These are phyloP conservation scores for Pseudogymnoascus sp. DNA, from an alignment of 2,329 filamentous ascomycete species.

Conservation along the genomic window DNA sequence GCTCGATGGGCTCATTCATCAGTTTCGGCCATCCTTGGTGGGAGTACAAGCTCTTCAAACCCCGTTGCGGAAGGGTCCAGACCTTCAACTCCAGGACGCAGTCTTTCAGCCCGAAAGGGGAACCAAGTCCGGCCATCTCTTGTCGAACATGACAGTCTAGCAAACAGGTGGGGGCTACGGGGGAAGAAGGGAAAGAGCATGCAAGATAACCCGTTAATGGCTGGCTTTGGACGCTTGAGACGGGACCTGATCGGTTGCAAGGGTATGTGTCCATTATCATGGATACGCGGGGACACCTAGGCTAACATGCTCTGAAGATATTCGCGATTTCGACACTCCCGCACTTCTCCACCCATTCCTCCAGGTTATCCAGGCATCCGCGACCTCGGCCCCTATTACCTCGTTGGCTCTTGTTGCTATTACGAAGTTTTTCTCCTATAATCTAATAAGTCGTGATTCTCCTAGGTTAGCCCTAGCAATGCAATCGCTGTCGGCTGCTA, in stretches of 20 bases:
- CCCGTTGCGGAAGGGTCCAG: slow-evolving; percentile 43
- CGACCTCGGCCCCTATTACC: slow-evolving; percentile 91
- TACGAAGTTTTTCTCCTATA: slow-evolving; percentile 93
- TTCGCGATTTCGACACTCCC: slow-evolving; percentile 79
- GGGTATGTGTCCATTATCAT: slow-evolving; percentile 40
- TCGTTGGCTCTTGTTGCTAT: slow-evolving; percentile 88
- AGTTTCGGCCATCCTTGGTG: slow-evolving; percentile 88
- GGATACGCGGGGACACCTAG: slow-evolving; percentile 9
- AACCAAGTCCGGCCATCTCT: slow-evolving; percentile 18
- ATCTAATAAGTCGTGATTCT: slow-evolving; percentile 74
- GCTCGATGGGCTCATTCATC: slow-evolving; percentile 92
- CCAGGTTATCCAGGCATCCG: slow-evolving; percentile 92
- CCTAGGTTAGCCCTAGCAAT: slow-evolving; percentile 86
- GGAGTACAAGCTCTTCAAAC: slow-evolving; percentile 45
- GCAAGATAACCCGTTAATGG: slow-evolving; percentile 94
- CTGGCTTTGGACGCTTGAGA: slow-evolving; percentile 82
- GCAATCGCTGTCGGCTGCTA: slow-evolving; percentile 87
- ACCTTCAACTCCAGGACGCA: slow-evolving; percentile 31
- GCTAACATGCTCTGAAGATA: slow-evolving; percentile 49
- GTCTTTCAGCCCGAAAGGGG: slow-evolving; percentile 17
- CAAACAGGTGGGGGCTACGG: slow-evolving; percentile 84
- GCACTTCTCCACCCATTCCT: slow-evolving; percentile 87
- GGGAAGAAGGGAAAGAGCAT: slow-evolving; percentile 96
- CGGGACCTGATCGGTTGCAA: slow-evolving; percentile 80
- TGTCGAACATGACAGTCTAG: slow-evolving; percentile 48